Evolutionary conservation across 2,329 filamentous ascomycete genomes (phyloP), one percentile per base, ranked within the genome.

Genomic region (Pseudofabraea citricarpa): DNA sequence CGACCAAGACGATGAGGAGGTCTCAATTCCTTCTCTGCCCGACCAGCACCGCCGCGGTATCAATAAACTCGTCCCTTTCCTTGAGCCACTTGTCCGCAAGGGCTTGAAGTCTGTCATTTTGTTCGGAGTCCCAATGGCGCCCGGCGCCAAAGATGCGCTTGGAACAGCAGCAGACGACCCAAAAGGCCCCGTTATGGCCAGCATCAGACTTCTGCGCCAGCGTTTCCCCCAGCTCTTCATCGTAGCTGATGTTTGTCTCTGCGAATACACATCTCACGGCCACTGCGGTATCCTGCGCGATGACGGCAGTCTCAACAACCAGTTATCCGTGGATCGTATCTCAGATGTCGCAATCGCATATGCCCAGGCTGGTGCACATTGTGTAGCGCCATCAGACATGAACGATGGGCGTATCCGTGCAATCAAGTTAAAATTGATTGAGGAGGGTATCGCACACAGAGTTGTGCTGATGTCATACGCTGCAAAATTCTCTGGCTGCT

Each of bases 281-380:
- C 93, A 98, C 72, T 98, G 93, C 63, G 93, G 93, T 41, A 96
- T 98, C 56, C 76, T 98, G 36, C 82, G 90, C 45, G 90, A 96
- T 54, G 93, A 98, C 62, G 90, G 90, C 50, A 86, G 82, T 50
- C 75, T 98, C 47, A 95, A 97, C 76, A 97, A 98, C 63, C 81
- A 84, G 51, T 78, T 95, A 36, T 95, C 90, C 3, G 90, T 97
- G 7, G 91, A 97, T 61, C 85, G 93, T 49, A 90, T 98, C 56
- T 91, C 87, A 3, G 90, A 97, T 63, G 91, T 97, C n/a, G 91
- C 93, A n/a, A 75, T 97, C 52, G 88, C 91, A 24, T 98, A 98
- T 63, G 93, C 93, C n/a, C 77, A 85, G 59, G 93, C 93, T 13
- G 93, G 93, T 45, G 93, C 91, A 1, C 93, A 98, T 68, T 97